Evolutionary conservation across 129 eudicot species (phyloP).

Genomic region (Helichrysum umbraculigerum): DNA sequence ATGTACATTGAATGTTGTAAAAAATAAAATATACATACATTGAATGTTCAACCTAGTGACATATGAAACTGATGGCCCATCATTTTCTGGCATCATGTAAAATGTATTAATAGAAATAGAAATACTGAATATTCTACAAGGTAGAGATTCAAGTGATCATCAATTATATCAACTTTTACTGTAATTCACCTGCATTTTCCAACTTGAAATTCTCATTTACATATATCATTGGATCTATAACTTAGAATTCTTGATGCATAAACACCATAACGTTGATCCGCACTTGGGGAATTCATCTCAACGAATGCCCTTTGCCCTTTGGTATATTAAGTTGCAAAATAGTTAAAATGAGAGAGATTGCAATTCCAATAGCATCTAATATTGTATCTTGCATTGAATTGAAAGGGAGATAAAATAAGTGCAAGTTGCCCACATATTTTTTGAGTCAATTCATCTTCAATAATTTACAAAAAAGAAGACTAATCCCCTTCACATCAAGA

Average conservation of each 20-base stretch:
- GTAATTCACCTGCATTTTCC: not conserved
- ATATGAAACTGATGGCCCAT: not conserved
- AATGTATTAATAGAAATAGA: not conserved
- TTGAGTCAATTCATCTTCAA: slow-evolving; percentile 32
- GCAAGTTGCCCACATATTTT: slow-evolving; percentile 38
- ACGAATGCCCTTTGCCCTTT: not conserved
- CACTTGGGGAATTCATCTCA: not conserved
- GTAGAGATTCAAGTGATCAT: not conserved
- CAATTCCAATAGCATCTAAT: slow-evolving; percentile 11
- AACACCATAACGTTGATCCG: too few species aligned
- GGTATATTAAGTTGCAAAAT: slow-evolving; percentile 6
- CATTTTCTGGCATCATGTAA: not conserved
- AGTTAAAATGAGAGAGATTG: slow-evolving; percentile 8
- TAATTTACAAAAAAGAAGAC: slow-evolving; percentile 37
- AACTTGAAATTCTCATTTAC: too few species aligned
- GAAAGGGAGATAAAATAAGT: slow-evolving; percentile 17
- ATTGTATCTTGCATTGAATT: slow-evolving; percentile 16
- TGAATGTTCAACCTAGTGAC: slow-evolving; percentile 2
- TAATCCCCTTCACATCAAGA: slow-evolving; percentile 27
- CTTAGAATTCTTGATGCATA: too few species aligned
- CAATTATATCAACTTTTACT: not conserved
- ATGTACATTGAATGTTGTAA: slow-evolving; percentile 17
- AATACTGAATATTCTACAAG: not conserved
- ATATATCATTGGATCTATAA: too few species aligned
- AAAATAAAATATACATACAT: slow-evolving; percentile 1